Evolutionary conservation across 805 yeast species (phyloP), one percentile per base, ranked within the genome.

Genomic region (Schizosaccharomyces osmophilus): DNA sequence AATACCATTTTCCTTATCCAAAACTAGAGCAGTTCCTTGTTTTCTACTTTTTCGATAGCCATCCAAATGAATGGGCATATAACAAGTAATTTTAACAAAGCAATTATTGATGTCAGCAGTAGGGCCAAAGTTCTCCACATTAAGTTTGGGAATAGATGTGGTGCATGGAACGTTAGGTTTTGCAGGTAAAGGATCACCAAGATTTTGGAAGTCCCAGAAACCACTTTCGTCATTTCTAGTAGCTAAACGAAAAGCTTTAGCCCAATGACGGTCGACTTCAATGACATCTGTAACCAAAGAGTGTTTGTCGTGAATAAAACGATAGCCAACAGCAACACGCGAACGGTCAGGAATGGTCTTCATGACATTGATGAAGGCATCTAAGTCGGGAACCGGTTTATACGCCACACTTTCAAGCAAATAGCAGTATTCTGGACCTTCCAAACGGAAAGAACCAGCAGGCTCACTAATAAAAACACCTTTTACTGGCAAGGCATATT

Each of bases 211-310:
- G 64, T 80, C 83, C 84, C 84, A 80, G 31, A 79, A 65, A 22
- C 84, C 84, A 0, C 82, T 75, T 26, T 63, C 65, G 65, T 80
- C 55, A 65, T 81, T 70, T 68, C 88, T 73, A 1, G 74, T 73
- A 2, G 93, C 93, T 59, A 83, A 66, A 65, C 83, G 78, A 70
- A 87, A 84, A 57, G 82, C 77, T 6, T 82, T 77, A 62, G 78
- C 75, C 95, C 95, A 88, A 72, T 87, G 95, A 65, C 95, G 81
- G 68, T 87, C 95, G 60, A 88, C 78, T 66, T 78, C 80, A 11
- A 85, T 76, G 1, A 84, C 79, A n/a, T 81, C 76, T 43, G 84
- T 78, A 59, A 78, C 74, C 31, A 48, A 26, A 1, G 87, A 79
- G 70, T 88, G 95, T 64, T 84, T 75, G 68, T 87, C 95, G 1